These are phyloP conservation scores for Penstemon davidsonii DNA, from an alignment of 257 asterid species.

Conservation along the genomic window DNA sequence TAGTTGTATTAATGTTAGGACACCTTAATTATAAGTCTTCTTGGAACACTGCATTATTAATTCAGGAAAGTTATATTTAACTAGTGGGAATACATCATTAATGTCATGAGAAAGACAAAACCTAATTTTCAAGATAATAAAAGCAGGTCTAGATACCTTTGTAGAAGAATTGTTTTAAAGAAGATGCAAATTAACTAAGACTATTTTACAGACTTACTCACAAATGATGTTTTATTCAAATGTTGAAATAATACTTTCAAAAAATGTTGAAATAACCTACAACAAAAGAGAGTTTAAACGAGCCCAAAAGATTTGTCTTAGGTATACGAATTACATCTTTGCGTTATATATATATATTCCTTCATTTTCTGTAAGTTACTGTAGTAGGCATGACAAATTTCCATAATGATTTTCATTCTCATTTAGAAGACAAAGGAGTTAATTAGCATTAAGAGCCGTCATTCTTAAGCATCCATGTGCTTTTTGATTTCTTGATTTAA, in stretches of 20 bases:
- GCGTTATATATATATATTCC: no score
- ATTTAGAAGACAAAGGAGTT: slow-evolving; percentile 23
- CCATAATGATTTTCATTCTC: slow-evolving; percentile 13
- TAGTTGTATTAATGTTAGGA: slow-evolving; percentile 18
- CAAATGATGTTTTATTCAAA: no score
- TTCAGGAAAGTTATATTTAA: slow-evolving; percentile 31
- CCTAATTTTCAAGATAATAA: slow-evolving; percentile 1
- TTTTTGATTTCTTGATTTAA: slow-evolving; percentile 25
- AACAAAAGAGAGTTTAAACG: no score
- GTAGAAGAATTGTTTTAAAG: no score
- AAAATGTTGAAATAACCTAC: no score
- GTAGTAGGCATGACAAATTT: slow-evolving; percentile 10
- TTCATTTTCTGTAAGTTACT: no score
- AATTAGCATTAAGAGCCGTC: slow-evolving; percentile 31
- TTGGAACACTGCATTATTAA: slow-evolving; percentile 16
- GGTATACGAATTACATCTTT: no score
- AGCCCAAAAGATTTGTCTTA: no score
- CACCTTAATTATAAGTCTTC: slow-evolving; percentile 16
- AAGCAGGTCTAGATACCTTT: no score
- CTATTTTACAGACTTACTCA: no score
- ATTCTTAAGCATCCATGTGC: slow-evolving; percentile 32
- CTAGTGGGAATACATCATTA: slow-evolving; percentile 12
- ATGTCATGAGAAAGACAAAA: slow-evolving; percentile 2
- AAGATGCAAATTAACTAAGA: no score
- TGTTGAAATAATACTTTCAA: no score